Evolutionary conservation across 345 rosid genomes (phyloP).

Genomic region (Hypericum perforatum): DNA sequence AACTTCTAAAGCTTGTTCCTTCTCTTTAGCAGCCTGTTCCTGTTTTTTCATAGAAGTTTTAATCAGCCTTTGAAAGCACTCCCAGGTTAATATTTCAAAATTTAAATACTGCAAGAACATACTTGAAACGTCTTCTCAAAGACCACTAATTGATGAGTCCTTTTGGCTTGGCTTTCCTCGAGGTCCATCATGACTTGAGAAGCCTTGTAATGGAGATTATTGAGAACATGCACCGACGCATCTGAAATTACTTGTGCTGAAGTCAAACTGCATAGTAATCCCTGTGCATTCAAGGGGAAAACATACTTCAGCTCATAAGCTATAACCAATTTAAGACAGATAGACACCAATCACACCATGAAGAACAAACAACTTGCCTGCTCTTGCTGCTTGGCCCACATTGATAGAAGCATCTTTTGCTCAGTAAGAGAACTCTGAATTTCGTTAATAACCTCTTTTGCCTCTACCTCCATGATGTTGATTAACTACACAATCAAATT

Average conservation of each 20-base stretch:
- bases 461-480: slow-evolving; percentile 36
- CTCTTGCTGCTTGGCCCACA: slow-evolving; percentile 54
- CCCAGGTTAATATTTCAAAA: neutral
- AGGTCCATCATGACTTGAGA: slow-evolving; percentile 29
- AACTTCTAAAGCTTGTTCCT: slow-evolving; percentile 56
- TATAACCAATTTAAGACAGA: neutral
- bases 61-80: slow-evolving; percentile 2
- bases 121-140: slow-evolving; percentile 64
- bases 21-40: slow-evolving; percentile 74
- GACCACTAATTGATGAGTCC: slow-evolving; percentile 33
- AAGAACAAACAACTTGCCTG: slow-evolving; percentile 29
- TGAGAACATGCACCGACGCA: slow-evolving; percentile 41
- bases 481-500: slow-evolving; percentile 38
- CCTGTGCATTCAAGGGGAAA: slow-evolving; percentile 26
- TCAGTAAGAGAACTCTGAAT: slow-evolving; percentile 47
- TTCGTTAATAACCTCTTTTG: slow-evolving; percentile 39
- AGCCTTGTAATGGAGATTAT: slow-evolving; percentile 54
- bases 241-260: slow-evolving; percentile 54
- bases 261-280: slow-evolving; percentile 40
- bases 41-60: slow-evolving; percentile 29
- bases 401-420: slow-evolving; percentile 49
- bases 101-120: slow-evolving; percentile 8
- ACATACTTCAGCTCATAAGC: neutral
- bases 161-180: slow-evolving; percentile 46
- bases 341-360: slow-evolving; percentile 6